Base-by-base conservation (phyloP, 805 yeast species). In the Candida quercuum region DNA sequence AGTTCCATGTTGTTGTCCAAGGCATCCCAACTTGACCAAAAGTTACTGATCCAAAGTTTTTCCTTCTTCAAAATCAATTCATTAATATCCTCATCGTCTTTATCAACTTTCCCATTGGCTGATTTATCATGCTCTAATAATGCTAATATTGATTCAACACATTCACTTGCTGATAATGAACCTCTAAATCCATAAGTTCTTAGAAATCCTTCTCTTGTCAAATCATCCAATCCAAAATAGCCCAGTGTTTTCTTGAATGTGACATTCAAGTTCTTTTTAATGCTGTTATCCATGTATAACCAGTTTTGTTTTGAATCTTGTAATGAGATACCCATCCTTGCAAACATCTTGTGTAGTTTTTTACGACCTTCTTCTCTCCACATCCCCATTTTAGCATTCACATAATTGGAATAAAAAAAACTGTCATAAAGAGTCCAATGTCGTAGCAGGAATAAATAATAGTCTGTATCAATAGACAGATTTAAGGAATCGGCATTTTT, bases 401-500 rank as follows among this genome's bases (percentile, higher is more conserved):
- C 88, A 52, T 81, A 91, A 42, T 87, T 81, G n/a, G 96, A 86
- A 56, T 89, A 93, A 53, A 78, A 76, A 60, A 94, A 87, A 43
- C 96, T 73, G 47, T 91, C 94, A 61, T 93, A 91, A 14, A 93
- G 64, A 10, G 95, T 83, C 86, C 98, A 89, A 58, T 91, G 97
- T 33, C 97, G 78, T 32, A 93, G 67, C 28, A 94, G 62, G 54
- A 89, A 93, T 32, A 93, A 64, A 41, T 87, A 78, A 59, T 85
- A 93, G 59, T 94, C 99, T 19, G 81, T 75, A 51, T 86, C 96
- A 14, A 86, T 66, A 18, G 72, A 69, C 20, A 93, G 61, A 2
- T 74, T 55, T 7, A 73, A 61, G 6, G 66, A 54, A 38, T 65
- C 71, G 1, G 73, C 67, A 62, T 63, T 44, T 54, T 63, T 39